Evolutionary conservation across 352 stramenopile species (phyloP), one percentile per base, ranked within the genome.

Genomic region (Pelagophyceae sp.): DNA sequence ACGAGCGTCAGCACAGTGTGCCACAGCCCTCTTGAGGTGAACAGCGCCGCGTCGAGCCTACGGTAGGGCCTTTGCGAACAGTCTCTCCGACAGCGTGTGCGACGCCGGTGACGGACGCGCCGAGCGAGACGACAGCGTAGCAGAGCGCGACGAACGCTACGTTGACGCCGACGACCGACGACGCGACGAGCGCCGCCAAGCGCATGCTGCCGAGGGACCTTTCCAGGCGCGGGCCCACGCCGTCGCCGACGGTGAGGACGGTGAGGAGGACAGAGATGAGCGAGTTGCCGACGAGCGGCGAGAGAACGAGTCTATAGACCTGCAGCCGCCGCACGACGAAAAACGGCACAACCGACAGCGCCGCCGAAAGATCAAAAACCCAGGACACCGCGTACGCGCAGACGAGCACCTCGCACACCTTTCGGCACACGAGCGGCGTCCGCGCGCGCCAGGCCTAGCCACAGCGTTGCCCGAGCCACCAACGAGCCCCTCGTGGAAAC

Each of bases 381-480:
- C 67, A 74, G 20, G 67, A 74, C 2, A 74, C 2, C 19, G 2
- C 35, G 67, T 74, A 74, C 35, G 2, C 3, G 20, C 1, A 33
- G 6, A 20, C 33, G 67, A 74, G 33, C 15, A 17, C 67, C 35
- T 40, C 5, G 67, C 5, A 6, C 5, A 51, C 5, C 11, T 23
- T 0, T 2, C 67, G 33, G 29, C 67, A 74, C 35, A 74, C 35
- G 5, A 54, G 2, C 35, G 67, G 67, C 35, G 67, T 74, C 67
- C 67, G 67, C 67, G 35, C 67, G 67, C 35, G 35, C 67, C 67
- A 74, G 15, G 5, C 33, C 67, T n/a, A n/a, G n/a, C n/a, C n/a
- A n/a, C n/a, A n/a, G n/a, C n/a, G n/a, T n/a, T n/a, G n/a, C n/a
- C n/a, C n/a, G n/a, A n/a, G n/a, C n/a, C n/a, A n/a, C n/a, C n/a